These are phyloP conservation scores for Tulasnella sp. DNA, from an alignment of 768 basidiomycete species.

Conservation along the genomic window DNA sequence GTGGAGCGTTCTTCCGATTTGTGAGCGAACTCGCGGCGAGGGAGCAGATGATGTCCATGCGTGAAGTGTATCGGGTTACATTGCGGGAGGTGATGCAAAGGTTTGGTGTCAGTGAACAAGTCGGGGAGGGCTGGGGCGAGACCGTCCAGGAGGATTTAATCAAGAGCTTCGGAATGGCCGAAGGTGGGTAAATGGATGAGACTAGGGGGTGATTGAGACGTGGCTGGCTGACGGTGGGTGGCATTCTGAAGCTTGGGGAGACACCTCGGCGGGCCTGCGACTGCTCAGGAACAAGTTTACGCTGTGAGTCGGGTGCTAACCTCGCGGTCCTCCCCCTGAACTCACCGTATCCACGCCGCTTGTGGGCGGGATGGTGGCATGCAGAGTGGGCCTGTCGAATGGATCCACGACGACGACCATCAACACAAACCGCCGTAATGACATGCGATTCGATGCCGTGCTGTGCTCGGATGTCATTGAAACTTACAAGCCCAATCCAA, in stretches of 20 bases:
- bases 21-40: not conserved
- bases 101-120: not conserved
- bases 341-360: not conserved
- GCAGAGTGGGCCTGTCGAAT: conserved; percentile 16
- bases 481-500: conserved; percentile 16
- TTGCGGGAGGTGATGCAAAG: conserved; percentile 8
- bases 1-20: conserved; percentile 12
- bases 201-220: not conserved
- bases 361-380: no score
- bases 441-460: conserved; percentile 9
- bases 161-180: conserved; percentile 10
- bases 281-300: conserved; percentile 10
- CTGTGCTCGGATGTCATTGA: conserved; percentile 16
- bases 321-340: not conserved
- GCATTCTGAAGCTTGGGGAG: conserved; percentile 7
- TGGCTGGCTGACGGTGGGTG: no score
- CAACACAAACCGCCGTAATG: conserved; percentile 6
- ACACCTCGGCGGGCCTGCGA: conserved; percentile 13
- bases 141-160: conserved; percentile 11
- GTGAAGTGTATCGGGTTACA: conserved; percentile 9
- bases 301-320: not conserved
- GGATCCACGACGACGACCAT: conserved; percentile 6
- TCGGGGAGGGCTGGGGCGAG: conserved; percentile 14
- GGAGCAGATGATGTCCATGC: conserved; percentile 1
- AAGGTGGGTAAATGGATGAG: not conserved